Percentiles rank a stretch among this genome's conserved stretches.
Evolutionary conservation across 345 rosid genomes (phyloP).

Genomic region (Anacardium occidentale): DNA sequence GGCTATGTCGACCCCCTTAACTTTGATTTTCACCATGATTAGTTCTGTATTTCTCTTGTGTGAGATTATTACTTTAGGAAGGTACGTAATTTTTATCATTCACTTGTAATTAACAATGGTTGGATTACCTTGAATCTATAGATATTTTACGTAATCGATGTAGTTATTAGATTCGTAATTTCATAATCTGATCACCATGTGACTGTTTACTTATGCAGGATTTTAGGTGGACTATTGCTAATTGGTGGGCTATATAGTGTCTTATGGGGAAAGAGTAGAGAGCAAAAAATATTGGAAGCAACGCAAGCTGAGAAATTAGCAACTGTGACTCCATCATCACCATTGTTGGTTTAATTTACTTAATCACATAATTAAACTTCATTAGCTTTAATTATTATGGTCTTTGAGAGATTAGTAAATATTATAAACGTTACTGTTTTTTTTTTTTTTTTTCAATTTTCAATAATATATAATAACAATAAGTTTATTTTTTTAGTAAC

Average conservation of each 20-base stretch:
- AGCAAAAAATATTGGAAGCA: conserved; percentile 26
- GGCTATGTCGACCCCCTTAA: conserved; percentile 85
- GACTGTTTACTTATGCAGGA: conserved; percentile 36
- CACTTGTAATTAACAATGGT: too few relatives aligned
- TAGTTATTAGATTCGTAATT: too few relatives aligned
- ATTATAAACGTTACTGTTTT: too few relatives aligned
- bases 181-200: background rate
- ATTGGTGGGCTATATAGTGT: conserved; percentile 81
- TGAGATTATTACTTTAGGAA: conserved; percentile 66
- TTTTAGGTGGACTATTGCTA: conserved; percentile 66
- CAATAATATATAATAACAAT: too few relatives aligned
- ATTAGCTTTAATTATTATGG: too few relatives aligned
- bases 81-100: conserved; percentile 35
- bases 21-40: conserved; percentile 61
- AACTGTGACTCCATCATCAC: conserved; percentile 17
- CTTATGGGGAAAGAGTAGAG: conserved; percentile 81
- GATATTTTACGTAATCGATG: too few relatives aligned
- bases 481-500: too few relatives aligned
- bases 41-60: conserved; percentile 61
- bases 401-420: too few relatives aligned
- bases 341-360: too few relatives aligned
- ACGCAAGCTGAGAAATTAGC: conserved; percentile 21
- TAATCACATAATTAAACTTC: background rate
- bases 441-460: too few relatives aligned
- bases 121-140: too few relatives aligned